A percentile compares a stretch with the other conserved stretches of the same genome.
phyloP scores from a whole-genome alignment of 2,329 filamentous ascomycete species.

The Raffaelea ambrosiae region DNA sequence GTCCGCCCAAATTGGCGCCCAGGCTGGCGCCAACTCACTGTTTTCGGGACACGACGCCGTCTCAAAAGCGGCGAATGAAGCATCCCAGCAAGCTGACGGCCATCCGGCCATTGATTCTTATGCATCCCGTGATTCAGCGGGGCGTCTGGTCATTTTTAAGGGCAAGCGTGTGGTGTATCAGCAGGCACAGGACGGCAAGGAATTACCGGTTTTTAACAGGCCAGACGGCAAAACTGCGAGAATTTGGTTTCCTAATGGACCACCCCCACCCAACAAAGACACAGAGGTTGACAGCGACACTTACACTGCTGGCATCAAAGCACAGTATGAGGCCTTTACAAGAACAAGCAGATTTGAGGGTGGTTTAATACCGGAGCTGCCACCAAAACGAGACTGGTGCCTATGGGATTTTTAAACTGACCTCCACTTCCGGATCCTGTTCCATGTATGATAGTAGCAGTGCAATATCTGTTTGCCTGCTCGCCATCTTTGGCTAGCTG shows the following conservation, averaged over 20 bases:
- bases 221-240: conserved; percentile 30
- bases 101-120: conserved; percentile 23
- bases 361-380: conserved; percentile 65
- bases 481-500: too few species aligned
- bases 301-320: conserved; percentile 42
- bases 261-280: conserved; percentile 53
- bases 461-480: too few species aligned
- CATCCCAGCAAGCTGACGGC: background rate
- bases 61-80: background rate
- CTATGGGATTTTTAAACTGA: conserved; percentile 57
- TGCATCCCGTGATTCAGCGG: conserved; percentile 14
- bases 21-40: too few species aligned
- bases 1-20: too few species aligned
- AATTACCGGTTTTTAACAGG: conserved; percentile 12
- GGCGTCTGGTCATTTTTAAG: conserved; percentile 21
- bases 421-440: too few species aligned
- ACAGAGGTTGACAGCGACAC: conserved; percentile 44
- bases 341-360: conserved; percentile 60
- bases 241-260: conserved; percentile 67
- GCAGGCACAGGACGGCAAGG: conserved; percentile 31
- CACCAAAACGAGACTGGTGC: conserved; percentile 70
- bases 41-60: background rate
- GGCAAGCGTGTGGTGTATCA: conserved; percentile 23
- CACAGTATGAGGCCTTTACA: conserved; percentile 56
- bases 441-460: too few species aligned